phyloP scores from a whole-genome alignment of 371 early-diverging fungal species.

The Mycotypha africana region DNA sequence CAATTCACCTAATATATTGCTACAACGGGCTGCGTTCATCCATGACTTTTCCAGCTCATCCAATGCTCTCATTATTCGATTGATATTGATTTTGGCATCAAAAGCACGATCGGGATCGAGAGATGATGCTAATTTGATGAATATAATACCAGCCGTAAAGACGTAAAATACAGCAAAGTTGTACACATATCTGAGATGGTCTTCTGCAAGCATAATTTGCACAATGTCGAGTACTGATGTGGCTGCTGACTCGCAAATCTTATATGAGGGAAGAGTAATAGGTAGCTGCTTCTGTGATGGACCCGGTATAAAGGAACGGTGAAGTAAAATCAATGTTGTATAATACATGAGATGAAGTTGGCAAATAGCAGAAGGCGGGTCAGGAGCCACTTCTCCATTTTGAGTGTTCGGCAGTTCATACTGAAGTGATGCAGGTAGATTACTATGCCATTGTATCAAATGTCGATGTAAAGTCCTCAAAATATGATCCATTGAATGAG shows the following conservation, averaged over 20 bases:
- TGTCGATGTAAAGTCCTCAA: slow-evolving; percentile 12
- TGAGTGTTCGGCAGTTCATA: slow-evolving; percentile 18
- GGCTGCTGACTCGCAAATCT: slow-evolving; percentile 38
- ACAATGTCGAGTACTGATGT: slow-evolving; percentile 35
- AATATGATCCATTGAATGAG: too few relatives aligned
- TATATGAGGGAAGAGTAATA: slow-evolving; percentile 22
- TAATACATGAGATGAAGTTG: slow-evolving; percentile 33
- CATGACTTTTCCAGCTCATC: slow-evolving; percentile 23
- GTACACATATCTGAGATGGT: slow-evolving; percentile 15
- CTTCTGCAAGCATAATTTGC: slow-evolving; percentile 20
- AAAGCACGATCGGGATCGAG: slow-evolving; percentile 10
- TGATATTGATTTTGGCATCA: slow-evolving; percentile 26
- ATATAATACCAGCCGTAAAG: slow-evolving; percentile 30
- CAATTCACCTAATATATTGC: slow-evolving; percentile 31
- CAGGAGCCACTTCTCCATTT: slow-evolving; percentile 7
- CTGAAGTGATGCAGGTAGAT: slow-evolving; percentile 20
- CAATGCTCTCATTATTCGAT: slow-evolving; percentile 21
- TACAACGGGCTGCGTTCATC: slow-evolving; percentile 17
- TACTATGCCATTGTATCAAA: slow-evolving; percentile 30
- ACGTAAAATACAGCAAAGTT: slow-evolving; percentile 24
- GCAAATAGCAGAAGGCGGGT: slow-evolving; percentile 20
- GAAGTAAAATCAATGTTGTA: slow-evolving; percentile 25
- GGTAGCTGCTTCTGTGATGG: slow-evolving; percentile 6
- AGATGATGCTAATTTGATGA: slow-evolving; percentile 24
- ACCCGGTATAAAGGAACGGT: slow-evolving; percentile 30